Percentiles rank a stretch among this genome's conserved stretches.
These are phyloP conservation scores for Yamadazyma nakazawae DNA, from an alignment of 805 yeast genomes.

Conservation along the genomic window DNA sequence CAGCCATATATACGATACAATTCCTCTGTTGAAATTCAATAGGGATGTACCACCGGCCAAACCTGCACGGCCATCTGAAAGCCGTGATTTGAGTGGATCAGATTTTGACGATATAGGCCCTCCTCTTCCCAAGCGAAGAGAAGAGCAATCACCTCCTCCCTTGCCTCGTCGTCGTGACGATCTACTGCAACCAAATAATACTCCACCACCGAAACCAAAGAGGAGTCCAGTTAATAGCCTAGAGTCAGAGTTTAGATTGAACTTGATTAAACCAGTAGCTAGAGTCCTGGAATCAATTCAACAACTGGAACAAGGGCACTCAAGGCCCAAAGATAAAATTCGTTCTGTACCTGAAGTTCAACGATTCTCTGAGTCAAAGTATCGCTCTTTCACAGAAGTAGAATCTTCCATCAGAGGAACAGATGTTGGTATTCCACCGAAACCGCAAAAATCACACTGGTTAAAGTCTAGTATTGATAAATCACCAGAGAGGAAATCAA, in stretches of 20 bases:
- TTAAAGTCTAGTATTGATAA: constrained; percentile 7
- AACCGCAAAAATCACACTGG: constrained; percentile 15
- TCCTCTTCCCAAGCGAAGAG: constrained; percentile 8
- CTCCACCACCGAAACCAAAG: constrained; percentile 12
- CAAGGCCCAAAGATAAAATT: background rate
- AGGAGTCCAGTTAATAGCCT: constrained; percentile 2
- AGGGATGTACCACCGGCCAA: constrained; percentile 1
- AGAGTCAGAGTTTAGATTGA: background rate
- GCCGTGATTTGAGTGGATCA: too few relatives aligned
- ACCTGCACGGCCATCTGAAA: too few relatives aligned
- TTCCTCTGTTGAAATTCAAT: constrained; percentile 12
- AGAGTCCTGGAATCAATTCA: background rate
- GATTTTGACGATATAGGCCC: constrained; percentile 4
- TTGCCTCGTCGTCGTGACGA: constrained; percentile 4
- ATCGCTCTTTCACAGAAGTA: constrained; percentile 20
- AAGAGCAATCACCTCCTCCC: constrained; percentile 3
- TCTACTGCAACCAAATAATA: background rate
- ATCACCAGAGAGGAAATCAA: background rate
- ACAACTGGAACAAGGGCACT: background rate
- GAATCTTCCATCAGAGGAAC: constrained; percentile 17
- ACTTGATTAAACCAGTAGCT: constrained; percentile 1
- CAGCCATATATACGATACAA: background rate
- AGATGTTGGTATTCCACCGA: constrained; percentile 6
- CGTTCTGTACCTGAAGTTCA: background rate
- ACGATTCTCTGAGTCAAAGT: background rate